phyloP scores from a whole-genome alignment of 164 flowering plant genomes.

The Cinnamomum chago region DNA sequence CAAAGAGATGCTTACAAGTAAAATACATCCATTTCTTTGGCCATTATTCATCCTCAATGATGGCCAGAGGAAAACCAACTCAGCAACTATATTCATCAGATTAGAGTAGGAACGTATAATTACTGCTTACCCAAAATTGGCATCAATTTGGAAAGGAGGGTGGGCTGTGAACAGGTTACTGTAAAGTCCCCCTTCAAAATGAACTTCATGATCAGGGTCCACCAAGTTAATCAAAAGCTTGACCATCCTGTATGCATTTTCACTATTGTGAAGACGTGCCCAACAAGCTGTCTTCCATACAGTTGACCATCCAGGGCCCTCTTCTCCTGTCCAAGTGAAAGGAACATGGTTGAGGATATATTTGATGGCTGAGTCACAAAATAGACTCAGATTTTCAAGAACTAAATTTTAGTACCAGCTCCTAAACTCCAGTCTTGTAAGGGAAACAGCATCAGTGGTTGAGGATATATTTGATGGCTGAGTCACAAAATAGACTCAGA shows the following conservation, averaged over 20 bases:
- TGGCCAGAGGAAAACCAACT: not conserved
- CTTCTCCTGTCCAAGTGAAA: constrained; percentile 55
- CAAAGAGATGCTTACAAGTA: not conserved
- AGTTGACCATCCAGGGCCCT: constrained; percentile 98
- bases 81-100: not conserved
- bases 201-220: constrained; percentile 63
- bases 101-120: not conserved
- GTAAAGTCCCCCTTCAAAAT: constrained; percentile 80
- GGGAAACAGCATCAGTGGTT: not conserved
- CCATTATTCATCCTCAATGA: not conserved
- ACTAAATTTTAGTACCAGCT: not conserved
- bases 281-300: constrained; percentile 78
- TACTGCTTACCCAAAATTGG: constrained; percentile 71
- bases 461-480: not conserved
- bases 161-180: constrained; percentile 92
- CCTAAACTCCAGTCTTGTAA: not conserved
- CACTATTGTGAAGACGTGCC: constrained; percentile 81
- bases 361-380: not conserved
- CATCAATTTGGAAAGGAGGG: constrained; percentile 90
- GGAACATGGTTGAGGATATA: not conserved
- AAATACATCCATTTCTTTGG: not conserved
- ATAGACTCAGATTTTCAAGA: not conserved
- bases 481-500: not conserved
- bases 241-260: constrained; percentile 79
- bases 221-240: constrained; percentile 71